Evolutionary conservation across 2,329 filamentous ascomycete genomes (phyloP), one percentile per base, ranked within the genome.

Genomic region (Xylaria sp.): DNA sequence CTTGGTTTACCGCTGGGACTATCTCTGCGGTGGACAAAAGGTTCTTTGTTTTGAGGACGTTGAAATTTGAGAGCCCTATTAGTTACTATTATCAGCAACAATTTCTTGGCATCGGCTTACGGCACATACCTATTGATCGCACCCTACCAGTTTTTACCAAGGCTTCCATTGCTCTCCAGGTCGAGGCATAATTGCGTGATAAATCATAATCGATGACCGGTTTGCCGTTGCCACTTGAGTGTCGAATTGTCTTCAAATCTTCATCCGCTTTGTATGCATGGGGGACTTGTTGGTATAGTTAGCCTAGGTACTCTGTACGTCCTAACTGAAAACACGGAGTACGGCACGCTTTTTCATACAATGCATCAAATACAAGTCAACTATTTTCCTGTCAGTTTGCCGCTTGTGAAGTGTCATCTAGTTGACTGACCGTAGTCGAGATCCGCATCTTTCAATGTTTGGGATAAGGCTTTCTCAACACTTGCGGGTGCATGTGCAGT

Each of bases 301-400:
- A 51, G 55, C 43, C 23, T 33, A 43, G 29, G 37, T 46, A 56
- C 15, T 44, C n/a, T 21, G 44, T 38, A 21, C 13, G 17, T 44
- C 17, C 35, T 35, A 40, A 47, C 31, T 25, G 10, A 37, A 46
- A 25, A 46, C 31, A 47, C 52, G 15, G 29, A 31, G 38, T 51
- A 23, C 17, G 23, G 37, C 38, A 46, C 37, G 40, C 25, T 27
- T 19, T 48, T 53, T 59, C 43, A 51, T 62, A 64, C 56, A 63
- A 29, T 64, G 62, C 62, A 64, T 64, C 29, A 61, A 53, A 44
- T 61, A 64, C n/a, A 64, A 57, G 43, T 64, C 62, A 48, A 64
- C 62, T 64, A 54, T 31, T 56, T 35, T 40, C 38, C 25, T 37
- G 31, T 55, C 29, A 52, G 40, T 52, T 52, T 5, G 38, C 40